Base-by-base conservation (phyloP, 352 stramenopile genomes). In the Globisporangium nagaii region DNA sequence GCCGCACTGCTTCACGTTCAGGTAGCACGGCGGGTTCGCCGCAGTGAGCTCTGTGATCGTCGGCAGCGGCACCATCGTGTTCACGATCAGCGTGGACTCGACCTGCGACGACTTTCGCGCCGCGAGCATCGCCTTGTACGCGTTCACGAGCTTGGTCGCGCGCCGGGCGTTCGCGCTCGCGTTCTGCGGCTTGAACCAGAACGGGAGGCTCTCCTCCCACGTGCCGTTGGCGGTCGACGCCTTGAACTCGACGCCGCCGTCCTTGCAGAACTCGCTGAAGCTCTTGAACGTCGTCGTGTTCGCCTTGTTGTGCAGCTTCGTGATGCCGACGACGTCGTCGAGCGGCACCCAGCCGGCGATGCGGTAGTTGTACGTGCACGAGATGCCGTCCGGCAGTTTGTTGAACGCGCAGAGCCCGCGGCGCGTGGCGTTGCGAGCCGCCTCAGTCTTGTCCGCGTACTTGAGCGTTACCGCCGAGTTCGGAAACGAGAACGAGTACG, bases 251-350 rank as follows among this genome's bases (percentile, higher is more conserved):
- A 86, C 51, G 6, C 63, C 58, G 15, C 76, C 73, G 32, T 63
- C 74, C 22, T 72, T 31, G 51, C 79, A 92, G 44, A 88, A 92
- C 53, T 87, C 65, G n/a, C 58, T 65, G 39, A 85, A 89, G 65
- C 87, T 84, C n/a, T 39, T 45, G 65, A 83, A 90, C 48, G 3
- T 69, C 5, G 53, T 61, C 19, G 51, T 60, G 0, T 65, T 73
- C 3, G 35, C 20, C 22, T n/a, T 46, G 53, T 79, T 71, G 2
- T 48, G 52, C 56, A 88, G 74, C 36, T 56, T 56, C 0, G 81
- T 88, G 68, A 92, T 92, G 42, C 79, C 79, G 1, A 92, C 81
- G 24, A 89, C 52, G 56, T 92, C 81, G 41, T 92, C 81, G 40
- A 92, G 72, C 13, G 68, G 60, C 6, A 92, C 68, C 58, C 75